Percentiles rank a stretch among this genome's conserved stretches.
Evolutionary conservation across 2,329 filamentous ascomycete genomes (phyloP).

Genomic region (Fusarium veterinarium): DNA sequence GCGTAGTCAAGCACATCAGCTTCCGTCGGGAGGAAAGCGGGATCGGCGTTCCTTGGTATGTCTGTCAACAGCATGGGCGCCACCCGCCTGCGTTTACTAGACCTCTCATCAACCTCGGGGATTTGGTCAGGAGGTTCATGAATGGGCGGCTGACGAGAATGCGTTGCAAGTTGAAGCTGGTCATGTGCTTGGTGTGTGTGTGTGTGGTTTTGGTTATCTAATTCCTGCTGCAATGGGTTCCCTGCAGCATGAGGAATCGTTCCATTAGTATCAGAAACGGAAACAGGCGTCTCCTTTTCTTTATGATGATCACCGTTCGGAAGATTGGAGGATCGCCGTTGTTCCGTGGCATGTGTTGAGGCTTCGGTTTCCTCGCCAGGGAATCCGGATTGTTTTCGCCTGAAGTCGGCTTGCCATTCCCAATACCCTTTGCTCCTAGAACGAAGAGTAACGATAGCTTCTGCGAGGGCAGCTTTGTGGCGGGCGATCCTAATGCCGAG

Average conservation of each 20-base stretch:
- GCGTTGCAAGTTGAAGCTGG: background rate
- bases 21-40: constrained; percentile 42
- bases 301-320: background rate
- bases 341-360: background rate
- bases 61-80: constrained; percentile 42
- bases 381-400: constrained; percentile 30
- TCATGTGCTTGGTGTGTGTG: background rate
- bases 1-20: constrained; percentile 31
- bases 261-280: background rate
- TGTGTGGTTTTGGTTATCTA: background rate
- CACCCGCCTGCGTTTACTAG: constrained; percentile 45
- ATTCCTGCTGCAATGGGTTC: background rate
- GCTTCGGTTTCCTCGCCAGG: constrained; percentile 20
- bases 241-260: background rate
- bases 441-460: constrained; percentile 68
- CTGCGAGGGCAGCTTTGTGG: constrained; percentile 67
- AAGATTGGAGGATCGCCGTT: background rate
- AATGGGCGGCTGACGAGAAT: background rate
- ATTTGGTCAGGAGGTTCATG: background rate
- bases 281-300: background rate
- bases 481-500: constrained; percentile 68
- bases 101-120: constrained; percentile 12
- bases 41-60: constrained; percentile 23
- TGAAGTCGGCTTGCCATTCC: constrained; percentile 44
- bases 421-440: constrained; percentile 62